Evolutionary conservation across 192 early-diverging fungal genomes (phyloP).

Genomic region (Dissophora ornata): DNA sequence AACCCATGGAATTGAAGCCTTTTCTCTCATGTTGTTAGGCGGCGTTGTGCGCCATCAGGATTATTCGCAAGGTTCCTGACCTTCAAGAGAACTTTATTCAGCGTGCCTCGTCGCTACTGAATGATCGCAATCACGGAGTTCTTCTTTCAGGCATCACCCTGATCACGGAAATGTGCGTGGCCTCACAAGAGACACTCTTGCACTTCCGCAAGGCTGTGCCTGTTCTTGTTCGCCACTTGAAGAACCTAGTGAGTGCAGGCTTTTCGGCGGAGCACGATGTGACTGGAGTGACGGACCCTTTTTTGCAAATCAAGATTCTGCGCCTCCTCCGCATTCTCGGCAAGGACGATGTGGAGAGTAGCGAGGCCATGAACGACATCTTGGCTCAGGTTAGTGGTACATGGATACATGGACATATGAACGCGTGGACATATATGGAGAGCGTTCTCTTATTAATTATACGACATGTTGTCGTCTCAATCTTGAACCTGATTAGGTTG

Average conservation of each 20-base stretch:
- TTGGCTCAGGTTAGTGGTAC: conserved; percentile 79
- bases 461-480: too few species aligned
- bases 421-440: too few species aligned
- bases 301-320: conserved; percentile 94
- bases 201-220: conserved; percentile 85
- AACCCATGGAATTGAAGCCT: too few species aligned
- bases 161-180: conserved; percentile 88
- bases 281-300: conserved; percentile 96
- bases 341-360: conserved; percentile 80
- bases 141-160: conserved; percentile 91
- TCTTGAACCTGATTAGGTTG: conserved; percentile 65
- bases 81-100: conserved; percentile 87
- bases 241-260: conserved; percentile 86
- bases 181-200: conserved; percentile 72
- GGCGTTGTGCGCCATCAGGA: conserved; percentile 90
- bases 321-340: conserved; percentile 89
- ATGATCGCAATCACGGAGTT: conserved; percentile 96
- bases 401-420: background rate
- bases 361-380: conserved; percentile 97
- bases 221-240: conserved; percentile 86
- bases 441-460: too few species aligned
- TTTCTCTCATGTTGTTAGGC: conserved; percentile 72
- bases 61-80: conserved; percentile 94
- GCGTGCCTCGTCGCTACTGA: conserved; percentile 77
- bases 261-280: conserved; percentile 97